Base-by-base conservation (phyloP, 2,329 filamentous ascomycete genomes). In the Incumbomyces delicatus region DNA sequence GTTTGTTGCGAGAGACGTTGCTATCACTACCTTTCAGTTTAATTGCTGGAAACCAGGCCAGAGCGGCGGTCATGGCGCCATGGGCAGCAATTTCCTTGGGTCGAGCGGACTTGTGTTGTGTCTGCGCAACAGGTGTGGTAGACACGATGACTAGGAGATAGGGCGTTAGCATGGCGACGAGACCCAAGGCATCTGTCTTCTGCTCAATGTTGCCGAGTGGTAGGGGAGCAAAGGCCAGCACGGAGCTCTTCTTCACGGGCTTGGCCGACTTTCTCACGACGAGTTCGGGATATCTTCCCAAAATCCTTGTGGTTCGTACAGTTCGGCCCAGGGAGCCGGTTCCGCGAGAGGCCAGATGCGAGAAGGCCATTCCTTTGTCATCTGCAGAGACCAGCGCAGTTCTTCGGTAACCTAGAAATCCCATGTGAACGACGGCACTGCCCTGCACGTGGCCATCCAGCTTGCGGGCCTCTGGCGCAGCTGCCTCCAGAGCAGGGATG, bases 21-120 rank as follows among this genome's bases (percentile, higher is more conserved):
- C 77, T 70, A 51, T 87, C 81, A 8, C 80, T 76, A 13, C 79
- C 77, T 64, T 96, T 96, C 36, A 98, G 71, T 60, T 86, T 92
- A 38, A 98, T 92, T 1, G 89, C 88, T 2, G 92, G 92, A 61
- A 98, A 98, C 92, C 92, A 98, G 30, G 92, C 88, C 41, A 98
- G 67, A 57, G 90, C 95, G 2, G 90, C 94, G 41, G 86, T 95
- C 76, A 98, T 81, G 14, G 90, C 82, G 60, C 88, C 87, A 61
- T 98, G 90, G 1, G 87, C 85, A 22, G 81, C 81, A 8, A 96
- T 80, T 54, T 96, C 90, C 61, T 94, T 96, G 3, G 92, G 90
- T 20, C 92, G 76, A 2, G 87, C 80, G 16, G 87, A 82, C 66
- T 98, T 98, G 65, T 95, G 86, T 61, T 98, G 92, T 1, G 92